phyloP scores from a whole-genome alignment of 441 rosid species.

The Mallotus repandus region DNA sequence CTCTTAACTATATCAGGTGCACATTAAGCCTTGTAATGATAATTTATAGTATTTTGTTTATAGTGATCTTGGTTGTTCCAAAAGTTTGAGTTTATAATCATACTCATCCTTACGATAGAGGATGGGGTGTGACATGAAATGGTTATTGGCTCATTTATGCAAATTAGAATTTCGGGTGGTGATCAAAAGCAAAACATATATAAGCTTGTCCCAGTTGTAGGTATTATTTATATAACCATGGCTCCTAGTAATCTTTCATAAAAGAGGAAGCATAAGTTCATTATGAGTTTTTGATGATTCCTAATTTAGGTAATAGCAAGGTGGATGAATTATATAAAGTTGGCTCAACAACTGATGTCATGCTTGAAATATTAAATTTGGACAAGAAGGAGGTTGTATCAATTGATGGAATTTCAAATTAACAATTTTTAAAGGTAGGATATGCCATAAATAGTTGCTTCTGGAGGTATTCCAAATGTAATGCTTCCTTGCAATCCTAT shows the following conservation, averaged over 20 bases:
- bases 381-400: conserved; percentile 77
- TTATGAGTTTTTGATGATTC: too few species aligned
- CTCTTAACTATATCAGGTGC: too few species aligned
- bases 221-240: conserved; percentile 45
- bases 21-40: too few species aligned
- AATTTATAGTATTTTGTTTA: too few species aligned
- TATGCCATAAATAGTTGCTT: background rate
- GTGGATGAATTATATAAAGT: conserved; percentile 59
- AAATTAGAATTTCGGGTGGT: conserved; percentile 62
- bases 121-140: too few species aligned
- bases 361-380: conserved; percentile 75
- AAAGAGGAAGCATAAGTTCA: conserved; percentile 17
- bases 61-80: too few species aligned
- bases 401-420: conserved; percentile 74
- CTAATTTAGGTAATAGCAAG: conserved; percentile 64
- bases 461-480: background rate
- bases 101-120: too few species aligned
- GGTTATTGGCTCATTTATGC: conserved; percentile 87
- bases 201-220: conserved; percentile 93
- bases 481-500: background rate
- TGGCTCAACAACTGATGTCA: conserved; percentile 57
- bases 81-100: too few species aligned
- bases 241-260: conserved; percentile 21
- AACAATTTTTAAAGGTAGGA: conserved; percentile 88
- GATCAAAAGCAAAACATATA: conserved; percentile 73